Conservation (phyloP, 371 early-diverging fungal genomes). For the Entomophthora muscae region DNA sequence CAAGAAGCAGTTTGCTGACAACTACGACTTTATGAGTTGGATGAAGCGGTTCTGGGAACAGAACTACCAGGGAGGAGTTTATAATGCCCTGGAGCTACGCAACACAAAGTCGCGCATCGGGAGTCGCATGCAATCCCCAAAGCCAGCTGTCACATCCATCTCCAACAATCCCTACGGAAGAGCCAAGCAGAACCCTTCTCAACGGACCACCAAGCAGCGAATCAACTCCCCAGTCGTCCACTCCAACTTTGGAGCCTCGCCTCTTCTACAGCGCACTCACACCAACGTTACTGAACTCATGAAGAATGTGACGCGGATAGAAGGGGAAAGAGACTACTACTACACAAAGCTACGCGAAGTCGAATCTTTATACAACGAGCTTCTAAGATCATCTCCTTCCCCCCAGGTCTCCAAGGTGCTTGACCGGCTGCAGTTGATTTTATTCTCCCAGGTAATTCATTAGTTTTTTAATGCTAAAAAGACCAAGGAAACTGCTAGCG, state of each 20-base stretch:
- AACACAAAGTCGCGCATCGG: conserved; percentile 19
- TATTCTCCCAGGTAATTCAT: conserved; percentile 1
- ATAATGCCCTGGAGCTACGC: conserved; percentile 67
- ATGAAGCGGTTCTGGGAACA: conserved; percentile 74
- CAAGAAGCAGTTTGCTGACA: conserved; percentile 91
- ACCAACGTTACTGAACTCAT: conserved; percentile 44
- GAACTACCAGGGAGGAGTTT: conserved; percentile 57
- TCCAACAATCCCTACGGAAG: background rate
- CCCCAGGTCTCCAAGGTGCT: background rate
- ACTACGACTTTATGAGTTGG: conserved; percentile 91
- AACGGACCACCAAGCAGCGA: background rate
- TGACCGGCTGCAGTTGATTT: background rate
- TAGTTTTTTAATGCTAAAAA: background rate
- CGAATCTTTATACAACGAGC: conserved; percentile 71
- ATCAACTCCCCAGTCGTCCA: background rate
- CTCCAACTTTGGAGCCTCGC: background rate
- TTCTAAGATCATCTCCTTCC: conserved; percentile 1
- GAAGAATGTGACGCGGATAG: conserved; percentile 64
- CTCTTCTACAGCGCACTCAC: conserved; percentile 4
- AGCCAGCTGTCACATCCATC: background rate
- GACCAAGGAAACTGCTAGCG: background rate
- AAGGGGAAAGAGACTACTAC: conserved; percentile 93
- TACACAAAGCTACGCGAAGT: conserved; percentile 81
- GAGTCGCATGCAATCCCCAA: conserved; percentile 3
- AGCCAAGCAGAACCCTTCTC: background rate